These are phyloP conservation scores for Nicotiana sylvestris DNA, from an alignment of 257 asterid genomes.

Conservation along the genomic window DNA sequence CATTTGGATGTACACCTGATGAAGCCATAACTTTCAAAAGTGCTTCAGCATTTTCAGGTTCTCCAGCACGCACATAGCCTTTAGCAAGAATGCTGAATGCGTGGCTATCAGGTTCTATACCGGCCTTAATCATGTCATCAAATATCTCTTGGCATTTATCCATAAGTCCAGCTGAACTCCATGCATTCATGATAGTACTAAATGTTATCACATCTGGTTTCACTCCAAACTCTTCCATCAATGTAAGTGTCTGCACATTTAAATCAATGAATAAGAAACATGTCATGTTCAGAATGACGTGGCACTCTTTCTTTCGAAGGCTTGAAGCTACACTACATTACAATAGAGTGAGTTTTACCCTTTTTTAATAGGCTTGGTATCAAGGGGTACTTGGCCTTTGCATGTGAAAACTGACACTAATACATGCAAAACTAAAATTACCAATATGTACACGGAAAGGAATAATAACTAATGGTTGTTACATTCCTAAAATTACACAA, in stretches of 20 bases:
- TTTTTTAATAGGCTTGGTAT: neutral
- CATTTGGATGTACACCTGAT: constrained; percentile 64
- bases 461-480: neutral
- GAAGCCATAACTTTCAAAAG: constrained; percentile 50
- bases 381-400: neutral
- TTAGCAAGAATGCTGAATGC: constrained; percentile 92
- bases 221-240: constrained; percentile 82
- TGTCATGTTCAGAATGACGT: neutral
- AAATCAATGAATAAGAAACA: neutral
- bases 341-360: neutral
- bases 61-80: constrained; percentile 79
- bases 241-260: constrained; percentile 43
- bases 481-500: neutral
- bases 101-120: constrained; percentile 74
- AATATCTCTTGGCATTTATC: constrained; percentile 74
- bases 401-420: neutral
- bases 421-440: neutral
- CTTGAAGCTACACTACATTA: neutral
- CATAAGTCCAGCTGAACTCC: constrained; percentile 86
- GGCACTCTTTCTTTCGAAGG: neutral
- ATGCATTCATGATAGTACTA: constrained; percentile 93
- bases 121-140: constrained; percentile 62
- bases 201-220: constrained; percentile 85
- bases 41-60: constrained; percentile 68
- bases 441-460: neutral